Conservation (phyloP, 495 filamentous ascomycete species). For the Penicillium alfredii region DNA sequence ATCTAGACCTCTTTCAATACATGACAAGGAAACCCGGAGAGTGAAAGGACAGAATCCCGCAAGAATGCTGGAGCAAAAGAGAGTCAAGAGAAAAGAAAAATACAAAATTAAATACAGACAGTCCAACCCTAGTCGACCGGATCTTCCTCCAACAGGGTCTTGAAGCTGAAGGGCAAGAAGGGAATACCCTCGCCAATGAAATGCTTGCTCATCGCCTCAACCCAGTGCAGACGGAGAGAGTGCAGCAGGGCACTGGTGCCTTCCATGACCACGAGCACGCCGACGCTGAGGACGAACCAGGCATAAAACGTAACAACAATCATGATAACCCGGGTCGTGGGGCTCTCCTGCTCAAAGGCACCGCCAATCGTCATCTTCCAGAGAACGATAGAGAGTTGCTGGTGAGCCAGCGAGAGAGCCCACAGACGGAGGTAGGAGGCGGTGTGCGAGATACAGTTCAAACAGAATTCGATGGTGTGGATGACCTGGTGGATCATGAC, state of each 20-base stretch:
- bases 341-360: conserved; percentile 57
- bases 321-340: conserved; percentile 67
- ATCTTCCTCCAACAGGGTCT: conserved; percentile 80
- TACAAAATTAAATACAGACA: conserved; percentile 9
- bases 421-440: conserved; percentile 98
- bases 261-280: conserved; percentile 75
- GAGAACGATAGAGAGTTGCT: conserved; percentile 91
- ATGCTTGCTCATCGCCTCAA: conserved; percentile 99
- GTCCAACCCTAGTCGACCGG: conserved; percentile 43
- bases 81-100: conserved; percentile 8
- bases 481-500: conserved; percentile 99
- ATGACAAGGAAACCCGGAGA: conserved; percentile 13
- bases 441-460: conserved; percentile 98
- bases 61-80: conserved; percentile 13
- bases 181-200: conserved; percentile 91
- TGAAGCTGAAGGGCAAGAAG: conserved; percentile 91
- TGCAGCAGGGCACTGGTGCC: conserved; percentile 89
- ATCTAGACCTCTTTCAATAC: conserved; percentile 18
- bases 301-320: conserved; percentile 72
- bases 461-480: conserved; percentile 98
- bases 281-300: conserved; percentile 81
- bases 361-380: conserved; percentile 91
- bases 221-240: conserved; percentile 93
- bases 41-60: conserved; percentile 12
- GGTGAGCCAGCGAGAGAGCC: conserved; percentile 95